Evolutionary conservation across 108 stramenopile species (phyloP).

Genomic region (Nitzschia sp.): DNA sequence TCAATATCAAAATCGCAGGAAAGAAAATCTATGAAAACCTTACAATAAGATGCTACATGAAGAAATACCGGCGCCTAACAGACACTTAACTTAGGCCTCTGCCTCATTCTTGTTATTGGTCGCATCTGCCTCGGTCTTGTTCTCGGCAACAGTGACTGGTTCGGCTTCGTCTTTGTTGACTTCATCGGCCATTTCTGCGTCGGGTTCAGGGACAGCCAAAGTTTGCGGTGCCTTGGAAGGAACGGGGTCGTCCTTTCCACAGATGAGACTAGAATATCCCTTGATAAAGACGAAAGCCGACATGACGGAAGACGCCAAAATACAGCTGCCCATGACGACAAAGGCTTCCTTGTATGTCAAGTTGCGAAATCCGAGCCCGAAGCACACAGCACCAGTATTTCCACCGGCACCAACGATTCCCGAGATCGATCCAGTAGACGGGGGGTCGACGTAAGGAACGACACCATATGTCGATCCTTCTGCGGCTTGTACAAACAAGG

Average conservation of each 20-base stretch:
- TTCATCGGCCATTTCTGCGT: slow-evolving; percentile 40
- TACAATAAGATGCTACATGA: no score
- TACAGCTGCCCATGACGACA: slow-evolving; percentile 47
- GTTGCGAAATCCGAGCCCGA: slow-evolving; percentile 59
- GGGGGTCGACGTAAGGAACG: slow-evolving; percentile 84
- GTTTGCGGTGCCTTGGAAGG: slow-evolving; percentile 16
- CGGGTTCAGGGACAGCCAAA: slow-evolving; percentile 42
- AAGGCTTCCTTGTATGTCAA: slow-evolving; percentile 51
- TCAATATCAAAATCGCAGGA: no score
- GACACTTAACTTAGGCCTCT: no score
- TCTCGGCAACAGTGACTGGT: no score
- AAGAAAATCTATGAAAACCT: no score
- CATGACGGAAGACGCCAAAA: slow-evolving; percentile 48
- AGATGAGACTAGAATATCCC: slow-evolving; percentile 65
- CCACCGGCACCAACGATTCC: slow-evolving; percentile 87
- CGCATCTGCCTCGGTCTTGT: neutral
- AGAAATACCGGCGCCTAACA: no score
- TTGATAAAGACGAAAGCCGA: slow-evolving; percentile 66
- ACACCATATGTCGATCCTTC: slow-evolving; percentile 81
- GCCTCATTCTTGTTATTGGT: no score
- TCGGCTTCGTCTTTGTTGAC: neutral
- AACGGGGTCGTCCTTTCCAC: slow-evolving; percentile 32
- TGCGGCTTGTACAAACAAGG: slow-evolving; percentile 78
- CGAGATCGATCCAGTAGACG: slow-evolving; percentile 72
- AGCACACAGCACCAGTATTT: slow-evolving; percentile 61